Evolutionary conservation across 2,329 filamentous ascomycete species (phyloP), one percentile per base, ranked within the genome.

Genomic region (Fusarium sp.): DNA sequence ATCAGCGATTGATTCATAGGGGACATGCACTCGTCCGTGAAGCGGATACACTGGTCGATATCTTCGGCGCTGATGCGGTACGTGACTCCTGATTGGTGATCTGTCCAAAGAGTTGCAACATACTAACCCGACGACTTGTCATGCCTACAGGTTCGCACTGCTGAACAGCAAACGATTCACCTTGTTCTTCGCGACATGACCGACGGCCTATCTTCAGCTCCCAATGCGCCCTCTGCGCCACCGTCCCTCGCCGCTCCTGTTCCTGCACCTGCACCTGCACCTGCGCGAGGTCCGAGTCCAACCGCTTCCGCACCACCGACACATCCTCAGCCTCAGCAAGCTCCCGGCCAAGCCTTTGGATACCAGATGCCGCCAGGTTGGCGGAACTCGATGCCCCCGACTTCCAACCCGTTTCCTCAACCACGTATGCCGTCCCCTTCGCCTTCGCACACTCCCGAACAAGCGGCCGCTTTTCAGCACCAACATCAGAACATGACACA

Each of bases 1-100:
- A 87, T 39, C 89, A 91, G 78, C 85, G 90, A 47, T 81, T 92
- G 66, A 92, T 92, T 42, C 87, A 91, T 75, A 84, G 87, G 47
- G 90, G 90, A 2, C 87, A 89, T 41, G 84, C 90, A 53, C 81
- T 92, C 54, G 79, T 83, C 36, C 85, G 85, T 56, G 89, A 91
- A 42, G 81, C 82, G 17, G 88, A 90, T 65, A 90, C 86, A 22
- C 82, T 92, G 81, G 77, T 85, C 30, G 86, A 89, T 42, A 81
- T 91, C 7, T 89, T 92, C 77, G 89, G 90, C 7, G 82, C 85
- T 63, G 86, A 89, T 68, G 81, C 83, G 60, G 88, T 90, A 83
- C 14, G 63, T 51, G 39, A 26, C 18, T 35, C 39, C 18, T 30
- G 55, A 53, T 59, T 48, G 48, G 38, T 45, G 67, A 48, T 44